Evolutionary conservation across 1,284 basidiomycete genomes (phyloP), one percentile per base, ranked within the genome.

Genomic region (Moesziomyces sp.): DNA sequence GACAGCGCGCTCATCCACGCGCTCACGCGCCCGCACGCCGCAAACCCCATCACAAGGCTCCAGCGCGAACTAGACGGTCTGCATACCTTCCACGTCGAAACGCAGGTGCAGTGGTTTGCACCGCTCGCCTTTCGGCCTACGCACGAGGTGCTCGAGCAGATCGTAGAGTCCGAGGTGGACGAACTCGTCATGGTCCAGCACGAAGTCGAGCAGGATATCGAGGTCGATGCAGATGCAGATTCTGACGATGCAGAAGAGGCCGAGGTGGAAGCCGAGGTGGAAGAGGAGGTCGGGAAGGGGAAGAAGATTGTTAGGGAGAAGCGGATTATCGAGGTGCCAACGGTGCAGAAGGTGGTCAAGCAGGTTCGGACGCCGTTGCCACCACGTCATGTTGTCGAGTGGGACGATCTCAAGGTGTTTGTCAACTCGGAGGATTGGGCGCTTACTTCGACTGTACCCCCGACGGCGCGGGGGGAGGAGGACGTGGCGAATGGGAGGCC

Each of bases 401-500:
- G 65, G 65, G 79, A 83, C 44, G 76, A 83, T 45, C 65, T 82
- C 38, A 67, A 80, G 47, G 78, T 82, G n/a, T 99, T 99, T 79
- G 88, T 99, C 57, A 99, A 99, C 80, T 93, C 93, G 3, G 95
- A 94, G 16, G 92, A 94, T 81, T 99, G 96, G 96, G 92, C 90
- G 16, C 84, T 99, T 34, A 59, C 66, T 16, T 61, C 74, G 1
- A 74, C 72, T 11, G 72, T 70, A 3, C 66, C 67, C 5, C 72
- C 72, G 3, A 6, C 16, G 7, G 38, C 16, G 38, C 11, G 7
- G 38, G 16, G 16, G 16, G 11, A 7, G 16, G 38, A 40, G 38
- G 38, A 40, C 38, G 13, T 40, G n/a, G 38, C 38, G 18, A 18
- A 40, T 16, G 24, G 26, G 9, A 55, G 66, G 21, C 24, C 55